A percentile compares a stretch with the other conserved stretches of the same genome.
phyloP scores from a whole-genome alignment of 805 yeast genomes.

The Trichomonascus vanleenenianus region DNA sequence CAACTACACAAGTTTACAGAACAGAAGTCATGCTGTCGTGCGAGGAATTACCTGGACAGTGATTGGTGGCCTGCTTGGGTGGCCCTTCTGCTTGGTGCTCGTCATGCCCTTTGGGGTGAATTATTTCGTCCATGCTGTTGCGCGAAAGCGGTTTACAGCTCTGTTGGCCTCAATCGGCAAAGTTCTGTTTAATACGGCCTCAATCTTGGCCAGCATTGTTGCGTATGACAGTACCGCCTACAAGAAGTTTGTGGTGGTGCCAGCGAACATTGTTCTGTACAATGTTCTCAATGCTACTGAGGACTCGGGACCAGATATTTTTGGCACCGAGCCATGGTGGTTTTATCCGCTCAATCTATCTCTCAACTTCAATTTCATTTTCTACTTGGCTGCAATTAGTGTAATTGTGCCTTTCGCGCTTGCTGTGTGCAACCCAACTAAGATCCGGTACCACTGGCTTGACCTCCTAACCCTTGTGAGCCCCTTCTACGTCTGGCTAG shows the following conservation, averaged over 20 bases:
- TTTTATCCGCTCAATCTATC: conserved; percentile 65
- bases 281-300: conserved; percentile 66
- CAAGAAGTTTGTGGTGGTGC: conserved; percentile 54
- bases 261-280: conserved; percentile 74
- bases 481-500: conserved; percentile 61
- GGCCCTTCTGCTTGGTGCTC: conserved; percentile 78
- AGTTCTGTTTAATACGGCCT: conserved; percentile 3
- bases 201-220: conserved; percentile 23
- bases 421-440: not conserved
- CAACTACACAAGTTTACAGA: conserved; percentile 10
- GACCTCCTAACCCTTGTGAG: conserved; percentile 25
- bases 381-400: conserved; percentile 15
- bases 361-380: conserved; percentile 62
- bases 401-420: conserved; percentile 5
- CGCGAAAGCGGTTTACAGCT: conserved; percentile 5
- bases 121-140: conserved; percentile 12
- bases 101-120: conserved; percentile 51
- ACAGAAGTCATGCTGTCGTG: conserved; percentile 8
- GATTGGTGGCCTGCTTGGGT: conserved; percentile 75
- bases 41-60: conserved; percentile 34
- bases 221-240: conserved; percentile 49
- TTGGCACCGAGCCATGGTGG: conserved; percentile 73
- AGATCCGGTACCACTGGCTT: not conserved
- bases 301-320: conserved; percentile 79
- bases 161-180: conserved; percentile 9